Base-by-base conservation (phyloP, 2,329 filamentous ascomycete genomes). In the Epichloe coenophiala region DNA sequence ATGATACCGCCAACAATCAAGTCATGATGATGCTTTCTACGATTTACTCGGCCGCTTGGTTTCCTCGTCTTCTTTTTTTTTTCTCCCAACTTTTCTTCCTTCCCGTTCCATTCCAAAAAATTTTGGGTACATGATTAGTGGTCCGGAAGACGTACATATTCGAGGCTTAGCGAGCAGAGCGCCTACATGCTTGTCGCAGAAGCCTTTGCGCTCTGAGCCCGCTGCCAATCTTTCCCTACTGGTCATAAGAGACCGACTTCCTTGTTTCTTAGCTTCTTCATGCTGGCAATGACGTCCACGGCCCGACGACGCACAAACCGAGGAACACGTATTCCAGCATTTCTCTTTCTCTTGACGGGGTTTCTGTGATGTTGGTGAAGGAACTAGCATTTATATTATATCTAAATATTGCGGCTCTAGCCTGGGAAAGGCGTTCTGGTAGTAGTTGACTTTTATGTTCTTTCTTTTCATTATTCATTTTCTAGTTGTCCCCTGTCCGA, bases 81-180 rank as follows among this genome's bases (percentile, higher is more conserved):
- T 8, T 3, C 17, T 17, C 17, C 15, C 15, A 38, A 13, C 15
- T 38, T 7, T 38, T 38, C 36, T 38, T 38, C 15, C 36, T n/a
- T 37, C 27, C 9, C 27, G 27, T 31, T 31, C 27, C 27, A 31
- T 31, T 31, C 27, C 27, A 31, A 11, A 9, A 54, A 56, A 57
- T 51, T 56, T 58, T 54, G 54, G 54, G 44, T 54, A 54, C 19
- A 54, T 53, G 47, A 58, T 60, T 61, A 60, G 61, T 60, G 60
- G 57, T 58, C 60, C 56, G 49, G 55, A 36, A 53, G 53, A 57
- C 56, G 51, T 52, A 53, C 53, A 54, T 55, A 56, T 53, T 49
- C 23, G 57, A 33, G 55, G 47, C 47, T 48, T 52, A 53, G 56
- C 56, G 57, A 51, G 59, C 55, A 52, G 51, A 55, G 59, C 58